These are phyloP conservation scores for Aspergillus calidoustus DNA, from an alignment of 2,329 filamentous ascomycete species.

Conservation along the genomic window DNA sequence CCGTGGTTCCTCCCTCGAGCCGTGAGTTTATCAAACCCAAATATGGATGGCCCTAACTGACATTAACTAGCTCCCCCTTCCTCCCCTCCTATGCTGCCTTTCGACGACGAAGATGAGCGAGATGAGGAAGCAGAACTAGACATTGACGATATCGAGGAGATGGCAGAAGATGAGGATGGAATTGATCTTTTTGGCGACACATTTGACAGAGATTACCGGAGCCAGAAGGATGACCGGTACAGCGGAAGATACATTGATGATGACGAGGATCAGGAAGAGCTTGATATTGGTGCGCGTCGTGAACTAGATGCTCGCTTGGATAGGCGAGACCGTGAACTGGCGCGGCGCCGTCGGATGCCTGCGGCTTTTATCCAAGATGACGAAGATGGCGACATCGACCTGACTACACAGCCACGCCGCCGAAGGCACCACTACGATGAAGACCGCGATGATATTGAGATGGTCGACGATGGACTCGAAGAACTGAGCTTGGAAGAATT, in stretches of 20 bases:
- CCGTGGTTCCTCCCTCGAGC: conserved; percentile 65
- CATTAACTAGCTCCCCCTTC: conserved; percentile 53
- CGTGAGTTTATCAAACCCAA: conserved; percentile 52
- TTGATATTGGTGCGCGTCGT: conserved; percentile 62
- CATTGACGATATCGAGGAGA: conserved; percentile 70
- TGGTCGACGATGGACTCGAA: conserved; percentile 92
- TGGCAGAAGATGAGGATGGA: conserved; percentile 71
- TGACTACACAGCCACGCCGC: conserved; percentile 82
- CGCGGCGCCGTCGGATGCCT: conserved; percentile 63
- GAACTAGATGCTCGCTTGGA: conserved; percentile 67
- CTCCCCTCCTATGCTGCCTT: conserved; percentile 62
- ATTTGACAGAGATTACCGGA: conserved; percentile 66
- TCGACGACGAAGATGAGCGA: conserved; percentile 51
- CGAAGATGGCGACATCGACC: conserved; percentile 80
- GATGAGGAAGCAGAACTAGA: conserved; percentile 64
- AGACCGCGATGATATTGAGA: conserved; percentile 83
- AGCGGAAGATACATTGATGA: conserved; percentile 67
- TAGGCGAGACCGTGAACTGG: conserved; percentile 64
- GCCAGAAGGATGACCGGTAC: conserved; percentile 54
- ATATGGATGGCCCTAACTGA: conserved; percentile 21
- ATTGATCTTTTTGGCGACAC: conserved; percentile 72
- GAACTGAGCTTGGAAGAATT: conserved; percentile 91
- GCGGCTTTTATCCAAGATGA: conserved; percentile 71
- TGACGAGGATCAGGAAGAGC: conserved; percentile 66
- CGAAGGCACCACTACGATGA: conserved; percentile 92